phyloP scores from a whole-genome alignment of 169 alveolate genomes.

The Plasmodium relictum region DNA sequence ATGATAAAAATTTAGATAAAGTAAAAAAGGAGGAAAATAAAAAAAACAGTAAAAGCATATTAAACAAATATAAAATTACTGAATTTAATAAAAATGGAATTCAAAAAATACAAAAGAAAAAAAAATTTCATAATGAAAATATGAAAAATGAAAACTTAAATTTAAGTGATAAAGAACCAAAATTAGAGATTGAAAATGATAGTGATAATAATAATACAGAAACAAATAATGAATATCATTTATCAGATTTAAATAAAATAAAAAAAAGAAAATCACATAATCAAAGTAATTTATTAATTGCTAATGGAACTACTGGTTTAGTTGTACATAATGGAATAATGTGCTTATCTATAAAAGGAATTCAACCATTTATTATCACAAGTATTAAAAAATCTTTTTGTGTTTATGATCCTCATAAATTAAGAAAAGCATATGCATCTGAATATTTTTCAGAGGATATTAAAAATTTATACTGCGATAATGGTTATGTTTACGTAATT shows the following conservation, averaged over 20 bases:
- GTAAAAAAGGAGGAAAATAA: slow-evolving; percentile 16
- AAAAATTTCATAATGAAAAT: background rate
- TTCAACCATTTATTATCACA: slow-evolving; percentile 40
- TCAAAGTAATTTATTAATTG: slow-evolving; percentile 47
- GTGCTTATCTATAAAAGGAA: slow-evolving; percentile 58
- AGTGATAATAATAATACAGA: background rate
- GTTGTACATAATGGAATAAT: slow-evolving; percentile 74
- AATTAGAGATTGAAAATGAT: background rate
- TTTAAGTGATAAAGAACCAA: background rate
- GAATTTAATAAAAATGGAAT: slow-evolving; percentile 18
- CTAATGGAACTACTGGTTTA: slow-evolving; percentile 59
- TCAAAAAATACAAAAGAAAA: background rate
- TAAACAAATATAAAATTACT: slow-evolving; percentile 59
- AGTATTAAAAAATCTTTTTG: slow-evolving; percentile 46
- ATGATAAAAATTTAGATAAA: background rate
- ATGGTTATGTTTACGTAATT: slow-evolving; percentile 42
- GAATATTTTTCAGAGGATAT: slow-evolving; percentile 52
- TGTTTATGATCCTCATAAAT: slow-evolving; percentile 51
- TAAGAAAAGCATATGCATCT: slow-evolving; percentile 46
- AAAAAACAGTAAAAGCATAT: slow-evolving; percentile 11
- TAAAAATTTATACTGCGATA: slow-evolving; percentile 35
- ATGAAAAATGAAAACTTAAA: background rate
- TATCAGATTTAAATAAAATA: background rate
- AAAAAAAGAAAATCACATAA: slow-evolving; percentile 19
- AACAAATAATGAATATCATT: background rate